Evolutionary conservation across 2,329 filamentous ascomycete genomes (phyloP), one percentile per base, ranked within the genome.

Genomic region (Trichophyton benhamiae): DNA sequence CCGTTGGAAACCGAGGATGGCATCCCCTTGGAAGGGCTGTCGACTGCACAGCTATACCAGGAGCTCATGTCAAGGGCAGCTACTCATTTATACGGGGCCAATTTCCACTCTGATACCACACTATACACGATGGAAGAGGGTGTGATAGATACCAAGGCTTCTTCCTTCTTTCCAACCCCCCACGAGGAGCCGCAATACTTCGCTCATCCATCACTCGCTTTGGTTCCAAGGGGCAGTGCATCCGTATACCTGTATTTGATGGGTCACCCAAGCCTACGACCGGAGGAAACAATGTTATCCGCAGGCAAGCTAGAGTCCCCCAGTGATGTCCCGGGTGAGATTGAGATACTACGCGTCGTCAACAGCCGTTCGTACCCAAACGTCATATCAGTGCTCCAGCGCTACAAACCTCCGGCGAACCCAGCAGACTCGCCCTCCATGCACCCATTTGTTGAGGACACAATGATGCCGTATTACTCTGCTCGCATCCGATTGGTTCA

Each of bases 61-160:
- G 48, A 72, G 3, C 66, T 77, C 4, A 68, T 69, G 22, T 63
- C 63, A 36, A 66, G 71, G 15, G 70, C 74, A 7, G 65, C 66
- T 9, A 63, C 65, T 36, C 68, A 74, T 59, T 64, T 77, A 6
- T 74, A 71, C 60, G 73, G 75, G 5, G 71, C 72, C 0, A 69
- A 73, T 57, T 71, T 71, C 61, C 62, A 70, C 60, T 69, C 72
- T 11, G 65, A 71, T 25, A 66, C 68, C 62, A 70, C 66, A 17
- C 64, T 67, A 13, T 70, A 72, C 59, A 64, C 63, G 1, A 70
- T 72, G 38, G 64, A 64, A 8, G 64, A 61, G 25, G 65, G 67
- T 17, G 60, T 61, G 13, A 68, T 76, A 15, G 68, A 76, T 61
- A 65, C 66, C 3, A 66, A 65, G 11, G 74, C 75, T 27, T 77